Evolutionary conservation across 345 rosid species (phyloP), one percentile per base, ranked within the genome.

Genomic region (Durio zibethinus): DNA sequence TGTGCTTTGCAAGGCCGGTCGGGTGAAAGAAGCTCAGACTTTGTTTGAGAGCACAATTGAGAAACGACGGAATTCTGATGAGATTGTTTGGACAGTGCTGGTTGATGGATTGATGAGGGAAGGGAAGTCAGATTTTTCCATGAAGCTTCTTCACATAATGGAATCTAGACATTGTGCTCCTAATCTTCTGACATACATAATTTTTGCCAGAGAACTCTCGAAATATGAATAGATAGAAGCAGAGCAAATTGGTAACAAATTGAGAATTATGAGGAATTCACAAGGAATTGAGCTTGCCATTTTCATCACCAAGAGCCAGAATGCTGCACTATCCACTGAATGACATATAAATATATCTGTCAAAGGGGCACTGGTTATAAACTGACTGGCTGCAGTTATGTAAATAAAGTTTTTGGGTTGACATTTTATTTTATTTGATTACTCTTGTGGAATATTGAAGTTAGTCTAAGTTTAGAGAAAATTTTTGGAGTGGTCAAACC

Each of bases 71-170:
- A 85, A 83, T 76, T 43, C 76, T 64, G 88, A 89, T 81, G 88
- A 89, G 82, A 83, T 90, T 84, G 87, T 85, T 66, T 90, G 94
- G 94, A 84, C 88, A 42, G 87, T 90, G 31, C 79, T 90, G 82
- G 45, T 87, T 78, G 94, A 89, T 83, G 94, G 94, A 70, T 80
- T 90, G 76, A 71, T 89, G 72, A 82, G 82, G 78, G 81, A 73
- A 80, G 89, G 91, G 74, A 53, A 81, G 31, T 48, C 86, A 33
- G 85, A 86, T 83, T 45, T 83, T 25, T 83, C 90, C 81, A 79
- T 86, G 84, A 79, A 83, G 82, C 83, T 88, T 85, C 85, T 90
- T 67, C 72, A 76, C 79, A 76, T 88, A 20, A 83, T 89, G 84
- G 91, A 89, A 84, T 86, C 88, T 40, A 77, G 79, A 78, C 83